phyloP scores from a whole-genome alignment of 345 rosid genomes.

The Linum trigynum region DNA sequence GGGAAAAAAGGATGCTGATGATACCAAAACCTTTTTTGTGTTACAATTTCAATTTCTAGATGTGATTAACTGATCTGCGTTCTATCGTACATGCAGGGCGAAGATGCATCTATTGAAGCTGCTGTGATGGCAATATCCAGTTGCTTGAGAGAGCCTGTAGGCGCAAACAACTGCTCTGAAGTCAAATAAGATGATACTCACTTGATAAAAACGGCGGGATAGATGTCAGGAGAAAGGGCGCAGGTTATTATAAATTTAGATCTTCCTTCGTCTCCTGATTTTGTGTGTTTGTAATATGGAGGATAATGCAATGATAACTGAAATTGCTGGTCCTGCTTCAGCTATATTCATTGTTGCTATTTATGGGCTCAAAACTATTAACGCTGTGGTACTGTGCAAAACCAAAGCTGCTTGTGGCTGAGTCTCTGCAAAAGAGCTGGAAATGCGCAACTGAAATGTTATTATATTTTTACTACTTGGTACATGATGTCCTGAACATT shows the following conservation, averaged over 20 bases:
- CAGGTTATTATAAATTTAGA: background rate
- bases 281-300: background rate
- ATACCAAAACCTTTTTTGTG: background rate
- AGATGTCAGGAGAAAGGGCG: background rate
- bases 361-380: background rate
- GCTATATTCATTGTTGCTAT: background rate
- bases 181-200: slow-evolving; percentile 25
- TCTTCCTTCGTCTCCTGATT: background rate
- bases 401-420: background rate
- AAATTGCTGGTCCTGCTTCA: background rate
- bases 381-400: background rate
- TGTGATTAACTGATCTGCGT: background rate
- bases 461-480: background rate
- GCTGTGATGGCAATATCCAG: slow-evolving; percentile 81
- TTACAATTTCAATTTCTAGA: background rate
- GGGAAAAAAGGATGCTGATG: background rate
- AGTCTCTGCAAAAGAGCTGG: background rate
- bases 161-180: slow-evolving; percentile 69
- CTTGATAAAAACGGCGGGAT: background rate
- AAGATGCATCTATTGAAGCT: slow-evolving; percentile 84
- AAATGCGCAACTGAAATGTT: background rate
- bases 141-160: slow-evolving; percentile 75
- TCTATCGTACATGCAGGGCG: slow-evolving; percentile 48
- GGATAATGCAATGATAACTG: background rate
- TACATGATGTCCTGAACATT: background rate